These are phyloP conservation scores for Daldinia vernicosa DNA, from an alignment of 495 filamentous ascomycete species.

Conservation along the genomic window DNA sequence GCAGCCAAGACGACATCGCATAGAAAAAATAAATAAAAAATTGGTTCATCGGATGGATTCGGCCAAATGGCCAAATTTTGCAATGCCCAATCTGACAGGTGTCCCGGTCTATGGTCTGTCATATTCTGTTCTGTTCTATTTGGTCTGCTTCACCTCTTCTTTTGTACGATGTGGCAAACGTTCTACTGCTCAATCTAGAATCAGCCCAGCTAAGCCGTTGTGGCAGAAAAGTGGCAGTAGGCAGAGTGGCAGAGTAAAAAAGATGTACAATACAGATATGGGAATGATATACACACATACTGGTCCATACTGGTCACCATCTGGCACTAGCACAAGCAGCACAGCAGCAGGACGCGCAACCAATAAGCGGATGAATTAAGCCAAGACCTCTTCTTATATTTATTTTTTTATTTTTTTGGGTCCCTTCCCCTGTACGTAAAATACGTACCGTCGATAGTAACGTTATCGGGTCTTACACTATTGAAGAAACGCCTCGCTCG, in stretches of 20 bases:
- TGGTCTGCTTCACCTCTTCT: background rate
- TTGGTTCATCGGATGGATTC: background rate
- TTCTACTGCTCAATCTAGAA: background rate
- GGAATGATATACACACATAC: background rate
- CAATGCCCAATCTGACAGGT: background rate
- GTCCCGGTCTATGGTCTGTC: background rate
- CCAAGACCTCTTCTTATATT: background rate
- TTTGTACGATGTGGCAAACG: background rate
- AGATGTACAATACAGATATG: background rate
- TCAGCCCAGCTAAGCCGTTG: background rate
- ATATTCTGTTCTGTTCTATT: background rate
- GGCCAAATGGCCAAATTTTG: conserved; percentile 1
- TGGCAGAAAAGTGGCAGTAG: no score
- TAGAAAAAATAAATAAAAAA: background rate
- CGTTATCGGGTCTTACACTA: background rate
- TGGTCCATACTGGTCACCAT: background rate
- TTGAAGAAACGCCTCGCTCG: background rate
- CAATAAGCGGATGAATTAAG: background rate
- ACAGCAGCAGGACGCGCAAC: background rate
- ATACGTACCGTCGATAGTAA: conserved; percentile 1
- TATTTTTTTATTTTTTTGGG: background rate
- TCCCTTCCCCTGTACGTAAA: background rate
- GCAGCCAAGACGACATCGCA: background rate
- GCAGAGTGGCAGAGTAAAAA: background rate
- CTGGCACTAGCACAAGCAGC: background rate